Evolutionary conservation across 305 asterid species (phyloP).

Genomic region (Fraxinus angustifolia): DNA sequence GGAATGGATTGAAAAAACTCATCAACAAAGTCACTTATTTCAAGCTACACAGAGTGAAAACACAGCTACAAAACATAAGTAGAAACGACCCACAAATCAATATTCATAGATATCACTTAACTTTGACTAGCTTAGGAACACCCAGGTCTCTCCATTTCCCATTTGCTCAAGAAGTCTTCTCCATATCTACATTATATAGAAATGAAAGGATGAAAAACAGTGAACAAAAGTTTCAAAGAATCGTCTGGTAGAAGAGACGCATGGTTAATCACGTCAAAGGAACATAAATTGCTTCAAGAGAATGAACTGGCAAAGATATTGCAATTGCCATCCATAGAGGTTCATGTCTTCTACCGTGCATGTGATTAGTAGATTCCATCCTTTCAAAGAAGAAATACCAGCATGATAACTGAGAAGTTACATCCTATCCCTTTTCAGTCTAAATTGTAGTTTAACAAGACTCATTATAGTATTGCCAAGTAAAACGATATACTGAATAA

Average conservation of each 20-base stretch:
- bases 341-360: background rate
- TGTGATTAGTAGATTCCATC: background rate
- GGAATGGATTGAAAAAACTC: background rate
- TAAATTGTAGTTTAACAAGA: too few species aligned
- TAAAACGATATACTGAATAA: too few species aligned
- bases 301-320: background rate
- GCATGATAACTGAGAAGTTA: too few species aligned
- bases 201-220: too few species aligned
- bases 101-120: constrained; percentile 11
- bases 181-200: constrained; percentile 36
- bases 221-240: too few species aligned
- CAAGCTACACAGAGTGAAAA: constrained; percentile 21
- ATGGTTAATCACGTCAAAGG: background rate
- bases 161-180: constrained; percentile 43
- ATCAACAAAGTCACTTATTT: constrained; percentile 13
- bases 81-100: constrained; percentile 15
- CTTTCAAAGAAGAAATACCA: background rate
- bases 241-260: background rate
- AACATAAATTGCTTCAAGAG: background rate
- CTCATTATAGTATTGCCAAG: too few species aligned
- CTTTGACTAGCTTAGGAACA: constrained; percentile 7
- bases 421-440: too few species aligned
- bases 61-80: constrained; percentile 25
- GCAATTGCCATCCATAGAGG: background rate
- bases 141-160: constrained; percentile 7